A percentile compares a stretch with the other conserved stretches of the same genome.
Evolutionary conservation across 2,329 filamentous ascomycete genomes (phyloP).

Genomic region (Trichoderma endophyticum): DNA sequence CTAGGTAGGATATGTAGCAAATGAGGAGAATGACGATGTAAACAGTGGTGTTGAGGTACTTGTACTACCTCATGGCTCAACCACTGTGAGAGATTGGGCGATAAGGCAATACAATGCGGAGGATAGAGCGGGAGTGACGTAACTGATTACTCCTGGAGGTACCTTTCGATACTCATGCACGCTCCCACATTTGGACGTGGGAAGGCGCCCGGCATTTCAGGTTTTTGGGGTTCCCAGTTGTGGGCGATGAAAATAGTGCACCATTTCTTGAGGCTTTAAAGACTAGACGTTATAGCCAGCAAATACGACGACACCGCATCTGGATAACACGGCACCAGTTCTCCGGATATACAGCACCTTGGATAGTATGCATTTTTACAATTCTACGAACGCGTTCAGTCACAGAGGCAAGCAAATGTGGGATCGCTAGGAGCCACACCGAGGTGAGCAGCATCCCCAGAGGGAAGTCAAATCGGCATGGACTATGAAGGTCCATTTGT

Average conservation of each 20-base stretch:
- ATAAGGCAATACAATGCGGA: neutral
- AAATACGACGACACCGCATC: neutral
- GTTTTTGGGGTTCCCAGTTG: neutral
- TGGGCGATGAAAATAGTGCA: neutral
- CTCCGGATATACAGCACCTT: neutral
- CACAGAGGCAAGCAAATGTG: conserved; percentile 33
- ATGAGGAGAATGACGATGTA: neutral
- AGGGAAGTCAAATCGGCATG: conserved; percentile 39
- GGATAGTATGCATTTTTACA: neutral
- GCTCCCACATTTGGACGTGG: neutral
- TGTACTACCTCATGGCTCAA: neutral
- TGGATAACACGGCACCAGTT: neutral
- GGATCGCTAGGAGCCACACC: conserved; percentile 52
- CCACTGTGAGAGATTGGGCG: neutral
- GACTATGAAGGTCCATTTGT: conserved; percentile 54
- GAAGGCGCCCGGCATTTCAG: neutral
- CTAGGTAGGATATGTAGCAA: neutral
- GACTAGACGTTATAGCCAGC: neutral
- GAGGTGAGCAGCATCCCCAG: conserved; percentile 34
- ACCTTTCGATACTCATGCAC: neutral
- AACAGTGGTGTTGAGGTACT: neutral
- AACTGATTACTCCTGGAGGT: neutral
- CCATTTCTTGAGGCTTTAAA: neutral
- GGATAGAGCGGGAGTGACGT: neutral
- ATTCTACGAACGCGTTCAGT: neutral